phyloP scores from a whole-genome alignment of 805 yeast genomes.

The Hanseniaspora thailandica region DNA sequence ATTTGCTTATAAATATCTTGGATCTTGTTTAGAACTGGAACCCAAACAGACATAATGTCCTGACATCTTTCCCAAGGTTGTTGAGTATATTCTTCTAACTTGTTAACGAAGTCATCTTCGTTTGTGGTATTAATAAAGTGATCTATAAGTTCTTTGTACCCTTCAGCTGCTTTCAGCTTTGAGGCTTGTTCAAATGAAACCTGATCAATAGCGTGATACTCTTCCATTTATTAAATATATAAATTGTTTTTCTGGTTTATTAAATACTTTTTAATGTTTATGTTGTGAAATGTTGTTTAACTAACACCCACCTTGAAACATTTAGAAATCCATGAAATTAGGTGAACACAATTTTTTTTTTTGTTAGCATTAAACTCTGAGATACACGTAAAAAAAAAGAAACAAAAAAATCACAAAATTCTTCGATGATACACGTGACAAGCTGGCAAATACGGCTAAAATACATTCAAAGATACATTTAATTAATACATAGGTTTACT shows the following conservation, averaged over 20 bases:
- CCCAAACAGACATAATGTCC: slow-evolving; percentile 67
- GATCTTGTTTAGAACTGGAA: slow-evolving; percentile 60
- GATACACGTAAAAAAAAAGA: background rate
- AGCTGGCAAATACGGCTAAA: background rate
- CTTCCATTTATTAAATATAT: background rate
- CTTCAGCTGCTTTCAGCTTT: slow-evolving; percentile 25
- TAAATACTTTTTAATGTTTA: slow-evolving; percentile 18
- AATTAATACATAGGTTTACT: background rate
- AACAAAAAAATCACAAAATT: too few relatives aligned
- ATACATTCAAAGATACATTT: too few relatives aligned
- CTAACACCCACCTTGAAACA: background rate
- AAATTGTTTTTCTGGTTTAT: background rate
- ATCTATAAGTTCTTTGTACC: slow-evolving; percentile 29
- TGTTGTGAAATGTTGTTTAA: background rate
- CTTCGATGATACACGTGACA: background rate
- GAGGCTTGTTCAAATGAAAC: slow-evolving; percentile 25
- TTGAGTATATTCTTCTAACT: slow-evolving; percentile 28
- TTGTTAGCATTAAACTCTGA: background rate
- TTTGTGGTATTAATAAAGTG: slow-evolving; percentile 30
- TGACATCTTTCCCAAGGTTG: slow-evolving; percentile 49
- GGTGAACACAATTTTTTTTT: background rate
- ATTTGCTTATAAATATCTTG: slow-evolving; percentile 51
- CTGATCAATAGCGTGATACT: slow-evolving; percentile 18
- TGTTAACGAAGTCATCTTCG: slow-evolving; percentile 32
- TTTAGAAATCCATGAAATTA: too few relatives aligned